Base-by-base conservation (phyloP, 2,329 filamentous ascomycete species). In the Teratosphaeria gauchensis region DNA sequence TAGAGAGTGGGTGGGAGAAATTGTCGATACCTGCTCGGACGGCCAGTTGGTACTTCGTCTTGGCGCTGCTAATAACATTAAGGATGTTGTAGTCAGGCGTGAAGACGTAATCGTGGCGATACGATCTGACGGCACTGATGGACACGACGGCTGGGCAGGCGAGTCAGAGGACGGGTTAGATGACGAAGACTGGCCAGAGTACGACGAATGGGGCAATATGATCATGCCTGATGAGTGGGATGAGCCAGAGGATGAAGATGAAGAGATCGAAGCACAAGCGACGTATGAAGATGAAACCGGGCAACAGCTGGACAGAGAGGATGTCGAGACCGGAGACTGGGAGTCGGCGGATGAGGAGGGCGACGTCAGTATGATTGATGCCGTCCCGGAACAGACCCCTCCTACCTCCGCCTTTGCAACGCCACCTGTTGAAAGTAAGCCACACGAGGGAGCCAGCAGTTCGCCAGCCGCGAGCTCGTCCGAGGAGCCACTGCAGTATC, bases 1-100 rank as follows among this genome's bases (percentile, higher is more conserved):
- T 53, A 48, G 72, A 6, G 74, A 79, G 42, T 85, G 82, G 78
- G 73, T 84, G 57, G 83, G 82, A 19, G 80, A 84, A 65, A 76
- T 85, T 2, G 73, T 84, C 21, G 78, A 81, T 54, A 72, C 82
- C 2, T 75, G 77, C 12, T 66, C 80, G 3, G 79, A 84, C 65
- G 83, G 83, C 1, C 73, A 72, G 6, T 67, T 83, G 9, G 78
- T 76, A 0, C 74, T 85, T 31, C 76, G 82, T n/a, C 71, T 85
- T 19, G 79, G 80, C 51, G 79, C 77, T 11, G 71, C 77, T 4
- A 69, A 75, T 16, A 70, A 75, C n/a, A 76, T 78, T 12, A 69
- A 73, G 54, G 82, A 84, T 64, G 70, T 84, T 32, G 71, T 70
- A 14, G 68, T 84, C 11, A 68, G 75, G 0, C 69, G 76, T 24